A percentile compares a stretch with the other conserved stretches of the same genome.
Conservation (phyloP, 2,329 filamentous ascomycete genomes). For the Cladophialophora yegresii region DNA sequence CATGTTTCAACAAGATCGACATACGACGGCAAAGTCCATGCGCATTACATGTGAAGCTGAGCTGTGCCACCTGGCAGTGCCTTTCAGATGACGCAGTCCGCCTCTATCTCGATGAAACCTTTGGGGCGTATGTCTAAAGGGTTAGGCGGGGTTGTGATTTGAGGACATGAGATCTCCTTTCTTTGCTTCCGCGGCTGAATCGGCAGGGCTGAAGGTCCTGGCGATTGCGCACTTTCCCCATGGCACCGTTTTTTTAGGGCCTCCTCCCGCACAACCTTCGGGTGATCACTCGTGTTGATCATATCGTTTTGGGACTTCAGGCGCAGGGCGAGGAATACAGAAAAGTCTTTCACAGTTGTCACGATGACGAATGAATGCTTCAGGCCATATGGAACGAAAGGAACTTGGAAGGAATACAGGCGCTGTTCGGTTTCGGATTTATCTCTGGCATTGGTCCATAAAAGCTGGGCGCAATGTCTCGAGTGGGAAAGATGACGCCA, state of each 20-base stretch:
- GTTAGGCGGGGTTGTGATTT: background rate
- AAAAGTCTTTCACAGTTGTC: conserved; percentile 11
- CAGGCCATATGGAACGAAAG: background rate
- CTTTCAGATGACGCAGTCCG: background rate
- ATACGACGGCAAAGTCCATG: conserved; percentile 22
- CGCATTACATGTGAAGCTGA: conserved; percentile 17
- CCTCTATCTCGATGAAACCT: background rate
- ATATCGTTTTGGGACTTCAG: background rate
- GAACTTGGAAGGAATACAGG: background rate
- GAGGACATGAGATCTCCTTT: background rate
- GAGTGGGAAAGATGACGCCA: too few relatives aligned
- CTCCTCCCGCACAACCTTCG: background rate
- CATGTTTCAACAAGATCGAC: conserved; percentile 21
- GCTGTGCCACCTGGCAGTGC: background rate
- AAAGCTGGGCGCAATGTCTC: background rate
- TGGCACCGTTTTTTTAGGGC: background rate
- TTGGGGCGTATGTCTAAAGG: too few relatives aligned
- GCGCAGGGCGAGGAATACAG: conserved; percentile 12
- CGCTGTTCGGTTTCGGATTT: conserved; percentile 8
- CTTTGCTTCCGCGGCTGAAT: background rate
- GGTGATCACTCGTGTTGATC: background rate
- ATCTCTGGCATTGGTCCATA: background rate
- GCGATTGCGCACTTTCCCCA: background rate
- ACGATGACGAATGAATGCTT: conserved; percentile 9
- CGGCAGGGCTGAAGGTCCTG: background rate